Conservation (phyloP, 164 flowering plant species). For the Litsea cubeba region DNA sequence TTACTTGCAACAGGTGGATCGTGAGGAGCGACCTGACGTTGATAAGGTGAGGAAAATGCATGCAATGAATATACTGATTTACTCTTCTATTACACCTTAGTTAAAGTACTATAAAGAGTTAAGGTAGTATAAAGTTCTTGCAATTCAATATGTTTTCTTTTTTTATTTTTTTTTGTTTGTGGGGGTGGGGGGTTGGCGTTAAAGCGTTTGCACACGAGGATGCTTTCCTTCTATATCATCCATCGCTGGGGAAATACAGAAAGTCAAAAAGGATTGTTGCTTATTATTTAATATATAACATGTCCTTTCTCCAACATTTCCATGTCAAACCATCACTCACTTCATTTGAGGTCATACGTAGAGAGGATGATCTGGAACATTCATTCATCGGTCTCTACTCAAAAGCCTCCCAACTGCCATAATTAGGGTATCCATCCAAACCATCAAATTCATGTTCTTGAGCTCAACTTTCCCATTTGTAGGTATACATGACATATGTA, state of each 20-base stretch:
- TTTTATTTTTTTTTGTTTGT: too few species aligned
- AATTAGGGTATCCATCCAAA: not conserved
- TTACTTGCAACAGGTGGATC: constrained; percentile 66
- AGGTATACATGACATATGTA: constrained; percentile 98
- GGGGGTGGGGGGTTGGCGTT: too few species aligned
- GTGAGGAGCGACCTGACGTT: constrained; percentile 97
- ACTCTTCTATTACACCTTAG: not conserved
- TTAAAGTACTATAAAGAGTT: too few species aligned
- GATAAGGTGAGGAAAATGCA: constrained; percentile 58
- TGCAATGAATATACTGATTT: not conserved
- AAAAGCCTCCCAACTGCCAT: not conserved
- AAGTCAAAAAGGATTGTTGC: too few species aligned
- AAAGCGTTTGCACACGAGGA: not conserved
- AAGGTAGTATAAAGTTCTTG: not conserved
- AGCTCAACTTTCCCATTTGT: constrained; percentile 6
- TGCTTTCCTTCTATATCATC: not conserved
- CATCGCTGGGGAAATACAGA: not conserved
- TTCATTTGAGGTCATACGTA: not conserved
- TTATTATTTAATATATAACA: too few species aligned
- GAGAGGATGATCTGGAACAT: not conserved
- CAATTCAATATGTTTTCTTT: too few species aligned
- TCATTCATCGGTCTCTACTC: not conserved
- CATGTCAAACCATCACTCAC: not conserved
- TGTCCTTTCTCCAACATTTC: not conserved
- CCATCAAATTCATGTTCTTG: not conserved